A percentile compares a stretch with the other conserved stretches of the same genome.
These are phyloP conservation scores for Rhizoclosmatium globosum DNA, from an alignment of 192 early-diverging fungal genomes.

Conservation along the genomic window DNA sequence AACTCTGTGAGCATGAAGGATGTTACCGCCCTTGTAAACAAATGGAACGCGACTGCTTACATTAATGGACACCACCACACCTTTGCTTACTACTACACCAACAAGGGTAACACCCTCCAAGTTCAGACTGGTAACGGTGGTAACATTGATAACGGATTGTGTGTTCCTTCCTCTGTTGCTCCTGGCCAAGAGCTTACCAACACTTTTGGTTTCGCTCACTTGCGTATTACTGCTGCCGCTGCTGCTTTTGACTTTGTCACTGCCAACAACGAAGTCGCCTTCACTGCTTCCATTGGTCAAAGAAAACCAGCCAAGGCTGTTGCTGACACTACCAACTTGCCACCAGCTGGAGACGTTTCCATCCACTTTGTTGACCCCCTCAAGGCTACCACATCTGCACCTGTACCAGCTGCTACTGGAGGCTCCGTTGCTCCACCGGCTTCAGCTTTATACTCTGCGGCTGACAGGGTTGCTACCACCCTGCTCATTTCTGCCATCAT, in stretches of 20 bases:
- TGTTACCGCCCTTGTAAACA: conserved; percentile 24
- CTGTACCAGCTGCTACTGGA: neutral
- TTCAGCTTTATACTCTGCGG: neutral
- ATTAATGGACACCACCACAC: conserved; percentile 37
- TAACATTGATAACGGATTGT: conserved; percentile 9
- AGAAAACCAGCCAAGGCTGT: neutral
- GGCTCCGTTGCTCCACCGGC: neutral
- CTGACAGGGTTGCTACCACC: too few species aligned
- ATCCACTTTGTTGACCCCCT: conserved; percentile 8
- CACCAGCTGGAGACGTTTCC: neutral
- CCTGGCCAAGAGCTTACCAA: conserved; percentile 32
- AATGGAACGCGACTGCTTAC: conserved; percentile 33
- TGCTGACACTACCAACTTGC: conserved; percentile 22
- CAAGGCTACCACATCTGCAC: neutral
- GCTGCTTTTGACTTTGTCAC: conserved; percentile 30
- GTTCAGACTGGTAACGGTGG: conserved; percentile 34
- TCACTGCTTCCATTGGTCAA: neutral
- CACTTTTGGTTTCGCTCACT: conserved; percentile 26
- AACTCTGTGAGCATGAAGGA: conserved; percentile 4
- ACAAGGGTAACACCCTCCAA: conserved; percentile 25
- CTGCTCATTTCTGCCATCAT: too few species aligned
- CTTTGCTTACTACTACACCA: conserved; percentile 28
- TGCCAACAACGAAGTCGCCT: neutral
- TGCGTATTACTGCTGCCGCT: neutral
- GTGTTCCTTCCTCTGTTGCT: neutral